These are phyloP conservation scores for Trichoderma arundinaceum DNA, from an alignment of 2,329 filamentous ascomycete species.

Conservation along the genomic window DNA sequence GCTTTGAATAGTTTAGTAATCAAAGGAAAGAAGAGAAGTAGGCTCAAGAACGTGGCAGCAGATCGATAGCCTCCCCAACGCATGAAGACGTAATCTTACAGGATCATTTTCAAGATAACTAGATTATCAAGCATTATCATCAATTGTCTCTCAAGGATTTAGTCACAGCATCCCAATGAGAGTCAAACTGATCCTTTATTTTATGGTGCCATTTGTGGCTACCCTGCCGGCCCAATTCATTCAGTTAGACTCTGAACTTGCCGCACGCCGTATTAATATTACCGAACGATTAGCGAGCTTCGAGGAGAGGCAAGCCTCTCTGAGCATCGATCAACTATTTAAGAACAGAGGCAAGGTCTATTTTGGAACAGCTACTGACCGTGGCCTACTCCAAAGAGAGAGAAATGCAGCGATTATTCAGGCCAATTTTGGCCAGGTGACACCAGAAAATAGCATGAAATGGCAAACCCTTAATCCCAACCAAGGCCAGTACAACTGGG, in stretches of 20 bases:
- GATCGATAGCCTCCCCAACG: no score
- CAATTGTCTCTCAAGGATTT: no score
- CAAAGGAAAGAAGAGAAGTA: no score
- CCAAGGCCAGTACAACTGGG: conserved; percentile 11
- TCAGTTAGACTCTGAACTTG: conserved; percentile 8
- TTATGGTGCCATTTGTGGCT: background rate
- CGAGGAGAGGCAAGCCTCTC: conserved; percentile 9
- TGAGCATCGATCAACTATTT: conserved; percentile 7
- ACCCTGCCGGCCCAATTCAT: background rate
- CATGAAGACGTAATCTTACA: no score
- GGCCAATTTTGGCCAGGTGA: conserved; percentile 16
- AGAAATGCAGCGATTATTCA: conserved; percentile 16
- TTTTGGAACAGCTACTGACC: conserved; percentile 20
- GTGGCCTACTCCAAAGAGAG: conserved; percentile 16
- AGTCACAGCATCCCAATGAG: background rate
- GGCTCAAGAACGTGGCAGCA: no score
- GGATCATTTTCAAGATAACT: no score
- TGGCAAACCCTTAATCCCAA: conserved; percentile 6
- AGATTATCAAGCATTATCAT: no score
- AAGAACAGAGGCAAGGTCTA: conserved; percentile 9
- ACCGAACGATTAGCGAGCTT: conserved; percentile 3
- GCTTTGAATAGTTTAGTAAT: no score
- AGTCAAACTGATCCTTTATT: background rate
- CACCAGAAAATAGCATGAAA: conserved; percentile 24
- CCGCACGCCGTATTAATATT: conserved; percentile 10